Evolutionary conservation across 73 alveolate genomes (phyloP), one percentile per base, ranked within the genome.

Genomic region (Halteria grandinella): DNA sequence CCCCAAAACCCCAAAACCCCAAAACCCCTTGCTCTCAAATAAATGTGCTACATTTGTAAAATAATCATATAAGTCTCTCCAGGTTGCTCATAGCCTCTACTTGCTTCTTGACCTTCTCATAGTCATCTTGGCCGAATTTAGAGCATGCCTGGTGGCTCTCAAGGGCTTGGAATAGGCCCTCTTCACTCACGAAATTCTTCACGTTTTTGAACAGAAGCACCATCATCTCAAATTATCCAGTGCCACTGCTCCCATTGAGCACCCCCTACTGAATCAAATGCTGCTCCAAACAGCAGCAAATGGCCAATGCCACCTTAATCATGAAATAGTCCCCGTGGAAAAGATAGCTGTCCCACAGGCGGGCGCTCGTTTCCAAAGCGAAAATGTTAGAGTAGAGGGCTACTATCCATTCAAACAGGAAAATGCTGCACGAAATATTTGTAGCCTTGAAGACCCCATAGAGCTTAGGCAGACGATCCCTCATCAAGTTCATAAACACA

Each of bases 381-480:
- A 82, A 82, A 8, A 55, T 39, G 39, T 72, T 82, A 0, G 91
- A 82, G 44, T 70, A 82, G 44, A 69, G 45, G 1, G 91, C 74
- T n/a, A 82, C 75, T 4, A 82, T 69, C 91, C 91, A 82, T 72
- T 82, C 91, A 47, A 82, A 82, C 20, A 82, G 73, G 70, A 82
- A 82, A 0, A 82, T 33, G 17, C 70, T 34, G 48, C 82, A 79
- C 11, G 91, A 40, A 14, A 82, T 66, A 49, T 57, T 82, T 18
- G 81, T 54, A 31, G 84, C 79, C 71, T 88, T 55, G 55, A 92
- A 79, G 78, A 76, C 85, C 10, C 79, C 79, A 51, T 60, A 77
- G 57, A 92, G 74, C 37, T 83, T 72, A 1, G 98, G 96, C 55
- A 86, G 76, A 45, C 88, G 75, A n/a, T 71, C 82, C 32, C 72